Percentiles rank a stretch among this genome's conserved stretches.
Conservation (phyloP, 2,329 filamentous ascomycete species). For the Trichoderma koningiopsis region DNA sequence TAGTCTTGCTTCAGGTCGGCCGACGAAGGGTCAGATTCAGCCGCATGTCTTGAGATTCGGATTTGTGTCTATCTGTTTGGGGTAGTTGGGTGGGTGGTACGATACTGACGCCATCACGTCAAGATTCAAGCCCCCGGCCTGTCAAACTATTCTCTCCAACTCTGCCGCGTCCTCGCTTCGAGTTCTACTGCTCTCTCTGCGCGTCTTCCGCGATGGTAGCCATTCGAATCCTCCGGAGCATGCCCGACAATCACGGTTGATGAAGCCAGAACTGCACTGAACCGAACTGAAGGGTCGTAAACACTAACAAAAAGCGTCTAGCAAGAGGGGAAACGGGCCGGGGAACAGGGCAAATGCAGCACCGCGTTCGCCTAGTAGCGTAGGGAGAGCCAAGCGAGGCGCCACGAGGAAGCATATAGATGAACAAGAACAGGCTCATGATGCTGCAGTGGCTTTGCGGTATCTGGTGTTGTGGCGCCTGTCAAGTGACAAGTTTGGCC, state of each 20-base stretch:
- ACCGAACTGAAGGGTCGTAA: background rate
- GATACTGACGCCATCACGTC: background rate
- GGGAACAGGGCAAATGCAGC: background rate
- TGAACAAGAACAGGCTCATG: background rate
- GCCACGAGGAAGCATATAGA: background rate
- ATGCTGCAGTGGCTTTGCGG: background rate
- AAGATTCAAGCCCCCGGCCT: background rate
- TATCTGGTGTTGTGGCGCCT: background rate
- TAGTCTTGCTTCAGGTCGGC: background rate
- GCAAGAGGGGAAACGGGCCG: background rate
- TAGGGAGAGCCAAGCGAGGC: background rate
- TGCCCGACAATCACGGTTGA: background rate
- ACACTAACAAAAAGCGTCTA: background rate
- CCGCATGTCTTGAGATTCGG: background rate
- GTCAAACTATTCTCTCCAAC: background rate
- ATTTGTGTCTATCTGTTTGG: background rate
- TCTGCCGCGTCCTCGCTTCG: background rate
- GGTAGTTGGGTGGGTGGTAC: background rate
- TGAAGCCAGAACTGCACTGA: background rate
- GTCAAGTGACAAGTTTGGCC: constrained; percentile 16
- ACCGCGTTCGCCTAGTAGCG: background rate
- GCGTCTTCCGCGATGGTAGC: background rate
- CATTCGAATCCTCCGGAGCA: background rate
- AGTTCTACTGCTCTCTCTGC: background rate
- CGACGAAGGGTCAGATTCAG: background rate